A percentile compares a stretch with the other conserved stretches of the same genome.
Conservation (phyloP, 106 monocot species). For the Gastrodia elata region DNA sequence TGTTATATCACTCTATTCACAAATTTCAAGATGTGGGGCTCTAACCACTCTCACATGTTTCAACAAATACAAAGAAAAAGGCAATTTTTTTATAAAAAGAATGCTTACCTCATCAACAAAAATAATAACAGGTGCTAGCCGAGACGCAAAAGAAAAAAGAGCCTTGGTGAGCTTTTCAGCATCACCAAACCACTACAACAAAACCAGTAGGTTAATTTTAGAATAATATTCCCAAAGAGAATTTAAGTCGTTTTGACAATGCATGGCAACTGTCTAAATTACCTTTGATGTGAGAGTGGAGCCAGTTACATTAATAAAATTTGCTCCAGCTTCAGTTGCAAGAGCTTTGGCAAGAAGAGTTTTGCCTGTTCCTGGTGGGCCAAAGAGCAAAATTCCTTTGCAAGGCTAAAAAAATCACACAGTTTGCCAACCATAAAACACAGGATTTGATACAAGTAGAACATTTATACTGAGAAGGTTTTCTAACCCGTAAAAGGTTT, state of each 20-base stretch:
- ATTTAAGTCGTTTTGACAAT: neutral
- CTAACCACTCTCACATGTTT: no score
- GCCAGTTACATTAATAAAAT: slow-evolving; percentile 94
- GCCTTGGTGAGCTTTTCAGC: slow-evolving; percentile 98
- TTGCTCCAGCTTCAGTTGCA: slow-evolving; percentile 98
- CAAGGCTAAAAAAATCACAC: slow-evolving; percentile 57
- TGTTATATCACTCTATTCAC: no score
- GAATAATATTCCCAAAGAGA: neutral
- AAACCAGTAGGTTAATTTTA: slow-evolving; percentile 4
- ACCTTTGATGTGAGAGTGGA: slow-evolving; percentile 96
- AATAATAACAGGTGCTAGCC: slow-evolving; percentile 90
- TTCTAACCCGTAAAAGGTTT: slow-evolving; percentile 73
- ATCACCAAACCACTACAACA: slow-evolving; percentile 96
- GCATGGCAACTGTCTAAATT: neutral
- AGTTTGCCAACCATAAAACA: neutral
- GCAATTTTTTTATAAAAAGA: neutral
- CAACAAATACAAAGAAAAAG: neutral
- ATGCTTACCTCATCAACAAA: slow-evolving; percentile 92
- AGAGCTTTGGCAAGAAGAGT: slow-evolving; percentile 99
- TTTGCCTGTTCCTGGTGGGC: slow-evolving; percentile 97
- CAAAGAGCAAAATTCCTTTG: slow-evolving; percentile 98
- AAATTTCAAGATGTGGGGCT: no score
- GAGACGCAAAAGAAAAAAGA: slow-evolving; percentile 89
- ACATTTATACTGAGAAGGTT: neutral
- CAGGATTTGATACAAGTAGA: neutral